Evolutionary conservation across 1,284 basidiomycete genomes (phyloP).

Genomic region (Jaminaea rosea): DNA sequence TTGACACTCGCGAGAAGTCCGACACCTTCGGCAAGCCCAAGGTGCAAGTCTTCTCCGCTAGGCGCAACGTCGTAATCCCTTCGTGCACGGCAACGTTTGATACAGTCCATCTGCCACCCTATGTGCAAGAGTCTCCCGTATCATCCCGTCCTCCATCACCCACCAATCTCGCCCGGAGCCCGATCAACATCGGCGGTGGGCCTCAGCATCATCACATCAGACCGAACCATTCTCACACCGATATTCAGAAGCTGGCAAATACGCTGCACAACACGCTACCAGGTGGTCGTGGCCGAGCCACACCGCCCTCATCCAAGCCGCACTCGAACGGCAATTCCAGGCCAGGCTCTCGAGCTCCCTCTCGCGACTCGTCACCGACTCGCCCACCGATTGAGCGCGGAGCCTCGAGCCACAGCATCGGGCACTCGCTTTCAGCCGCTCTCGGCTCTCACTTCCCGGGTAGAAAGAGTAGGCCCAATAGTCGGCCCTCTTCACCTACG

Average conservation of each 20-base stretch:
- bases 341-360: background rate
- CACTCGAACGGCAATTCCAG: background rate
- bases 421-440: background rate
- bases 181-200: too few species aligned
- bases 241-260: background rate
- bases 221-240: background rate
- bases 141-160: constrained; percentile 32
- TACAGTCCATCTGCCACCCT: constrained; percentile 43
- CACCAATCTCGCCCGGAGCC: background rate
- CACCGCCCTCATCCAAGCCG: background rate
- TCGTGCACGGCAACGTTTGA: constrained; percentile 41
- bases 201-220: background rate
- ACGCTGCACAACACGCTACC: background rate
- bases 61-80: constrained; percentile 29
- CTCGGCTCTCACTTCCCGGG: background rate
- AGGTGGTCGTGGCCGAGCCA: background rate
- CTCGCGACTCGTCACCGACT: background rate
- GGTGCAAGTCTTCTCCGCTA: constrained; percentile 45
- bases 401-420: background rate
- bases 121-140: constrained; percentile 34
- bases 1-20: constrained; percentile 30
- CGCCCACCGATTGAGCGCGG: background rate
- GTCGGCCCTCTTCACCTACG: background rate
- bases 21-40: constrained; percentile 40
- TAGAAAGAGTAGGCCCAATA: background rate